Evolutionary conservation across 2,329 filamentous ascomycete species (phyloP).

Genomic region (Hypoxylon sp.): DNA sequence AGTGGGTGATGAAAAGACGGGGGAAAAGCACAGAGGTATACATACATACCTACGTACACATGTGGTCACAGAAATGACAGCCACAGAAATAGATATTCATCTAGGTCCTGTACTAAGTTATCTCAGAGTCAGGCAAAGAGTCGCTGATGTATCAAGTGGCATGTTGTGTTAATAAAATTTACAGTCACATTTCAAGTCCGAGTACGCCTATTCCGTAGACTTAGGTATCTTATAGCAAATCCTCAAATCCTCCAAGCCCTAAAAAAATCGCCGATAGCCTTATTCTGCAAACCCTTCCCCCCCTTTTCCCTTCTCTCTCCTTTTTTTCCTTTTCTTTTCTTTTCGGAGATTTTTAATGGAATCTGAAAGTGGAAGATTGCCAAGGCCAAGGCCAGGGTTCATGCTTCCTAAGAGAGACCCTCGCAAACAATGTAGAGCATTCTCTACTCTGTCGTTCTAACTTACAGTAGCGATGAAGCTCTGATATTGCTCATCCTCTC

Average conservation of each 20-base stretch:
- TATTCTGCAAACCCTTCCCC: no score
- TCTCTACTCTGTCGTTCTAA: slow-evolving; percentile 37
- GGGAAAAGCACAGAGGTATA: neutral
- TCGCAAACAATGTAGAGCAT: slow-evolving; percentile 18
- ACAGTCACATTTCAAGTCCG: neutral
- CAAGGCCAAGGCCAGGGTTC: neutral
- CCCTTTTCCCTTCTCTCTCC: no score
- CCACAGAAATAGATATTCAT: neutral
- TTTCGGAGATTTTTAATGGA: neutral
- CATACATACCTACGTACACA: neutral
- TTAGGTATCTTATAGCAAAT: slow-evolving; percentile 39
- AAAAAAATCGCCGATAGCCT: slow-evolving; percentile 18
- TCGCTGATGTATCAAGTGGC: neutral
- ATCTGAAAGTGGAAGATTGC: neutral
- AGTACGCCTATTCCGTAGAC: slow-evolving; percentile 28
- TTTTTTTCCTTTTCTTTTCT: slow-evolving; percentile 3
- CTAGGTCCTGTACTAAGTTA: neutral
- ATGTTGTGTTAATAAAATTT: slow-evolving; percentile 1
- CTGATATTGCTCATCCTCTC: slow-evolving; percentile 63
- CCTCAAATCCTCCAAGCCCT: slow-evolving; percentile 15
- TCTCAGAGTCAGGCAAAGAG: neutral
- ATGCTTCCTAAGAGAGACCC: slow-evolving; percentile 15
- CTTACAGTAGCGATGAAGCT: slow-evolving; percentile 59
- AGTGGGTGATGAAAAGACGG: slow-evolving; percentile 47
- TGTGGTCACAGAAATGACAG: neutral